Base-by-base conservation (phyloP, 108 stramenopile species). In the Cyclotella kingstonii region DNA sequence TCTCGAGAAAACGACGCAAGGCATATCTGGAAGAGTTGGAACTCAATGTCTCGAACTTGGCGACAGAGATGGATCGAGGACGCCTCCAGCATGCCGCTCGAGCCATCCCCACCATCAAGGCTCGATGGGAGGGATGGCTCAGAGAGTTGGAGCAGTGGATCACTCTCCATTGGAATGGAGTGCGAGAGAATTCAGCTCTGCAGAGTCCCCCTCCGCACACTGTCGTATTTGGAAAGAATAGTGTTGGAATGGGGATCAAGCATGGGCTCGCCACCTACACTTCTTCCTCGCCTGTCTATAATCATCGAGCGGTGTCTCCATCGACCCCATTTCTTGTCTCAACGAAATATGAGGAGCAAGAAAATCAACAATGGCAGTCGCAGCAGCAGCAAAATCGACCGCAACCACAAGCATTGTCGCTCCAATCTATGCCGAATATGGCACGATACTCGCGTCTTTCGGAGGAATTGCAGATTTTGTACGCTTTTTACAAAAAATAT, bases 11-110 rank as follows among this genome's bases (percentile, higher is more conserved):
- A 6, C 76, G 95, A 12, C 78, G 96, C 53, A 98, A 98, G 76
- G 82, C 92, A 39, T 92, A 98, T 64, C 81, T 98, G n/a, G 95
- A 96, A 78, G 93, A 91, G 19, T 68, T 98, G 39, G 95, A 96
- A 66, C 81, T 80, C 22, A 76, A 77, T 34, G 96, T 97, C 22
- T 68, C 63, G 4, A 56, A 55, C 2, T 46, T 96, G 10, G 66
- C 66, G 19, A 73, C 75, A 9, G 83, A 91, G 50, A 85, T 94
- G 81, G 95, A 96, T 76, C 48, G 55, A 14, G 89, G 91, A 15
- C 68, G 95, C 22, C 67, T 93, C 15, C 61, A 44, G 7, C 91
- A 94, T 61, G 88, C 86, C 9, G 19, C 14, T 6, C 9, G 29
- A 0, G 41, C 41, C 30, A 60, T 70, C 29, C 26, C 34, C 17